Base-by-base conservation (phyloP, 164 flowering plant species). In the Magnolia changhungtana region DNA sequence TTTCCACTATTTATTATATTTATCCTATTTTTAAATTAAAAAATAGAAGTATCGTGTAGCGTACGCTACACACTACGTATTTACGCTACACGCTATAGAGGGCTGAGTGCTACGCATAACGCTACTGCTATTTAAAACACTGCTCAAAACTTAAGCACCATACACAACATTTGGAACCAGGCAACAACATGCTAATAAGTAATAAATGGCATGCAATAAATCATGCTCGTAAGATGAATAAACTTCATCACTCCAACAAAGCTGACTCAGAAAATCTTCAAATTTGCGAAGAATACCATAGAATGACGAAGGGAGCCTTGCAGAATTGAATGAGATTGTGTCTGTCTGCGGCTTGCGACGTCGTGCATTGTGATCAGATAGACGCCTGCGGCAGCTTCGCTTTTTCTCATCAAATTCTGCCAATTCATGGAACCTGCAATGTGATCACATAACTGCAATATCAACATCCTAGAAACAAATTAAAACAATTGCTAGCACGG, bases 321-420 rank as follows among this genome's bases (percentile, higher is more conserved):
- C 61, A 1, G 91, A 76, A 69, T 81, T 85, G 66, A 90, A 88
- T 49, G 85, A 88, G 67, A 87, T 78, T 11, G 86, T 78, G 29
- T 89, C 90, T 20, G 83, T 84, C 71, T 81, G 92, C 71, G 94
- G 95, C 80, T 91, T 93, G 71, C 98, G 90, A 11, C 98, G 91
- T 63, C 98, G 88, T 67, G 98, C 94, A 88, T 93, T 93, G 72
- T 93, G 98, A 81, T 93, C 92, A 76, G 90, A 86, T 51, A 93
- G 91, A 72, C 95, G 91, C 80, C 84, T 89, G 13, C 96, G 90
- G 67, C 98, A 93, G 83, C 98, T 93, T 71, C 93, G 80, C 84
- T 93, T 93, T 79, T 88, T 93, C 72, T 87, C 93, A 82, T 93
- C 98, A 82, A 93, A 93, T 71, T 88, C 96, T 20, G 86, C 71